Conservation (phyloP, 352 stramenopile species). For the Globisporangium spinosum region DNA sequence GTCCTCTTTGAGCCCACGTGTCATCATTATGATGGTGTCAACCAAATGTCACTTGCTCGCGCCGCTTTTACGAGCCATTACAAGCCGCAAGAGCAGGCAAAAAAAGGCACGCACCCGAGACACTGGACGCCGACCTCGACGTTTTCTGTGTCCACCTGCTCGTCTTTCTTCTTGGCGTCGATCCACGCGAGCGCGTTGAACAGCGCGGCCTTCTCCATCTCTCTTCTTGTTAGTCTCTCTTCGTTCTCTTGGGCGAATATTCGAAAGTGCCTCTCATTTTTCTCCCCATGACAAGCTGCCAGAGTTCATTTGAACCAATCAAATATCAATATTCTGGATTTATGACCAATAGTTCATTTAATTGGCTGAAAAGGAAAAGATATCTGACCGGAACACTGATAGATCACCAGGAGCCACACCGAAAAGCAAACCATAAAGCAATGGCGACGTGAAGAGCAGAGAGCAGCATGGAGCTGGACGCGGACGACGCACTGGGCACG, state of each 20-base stretch:
- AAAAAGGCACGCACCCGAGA: constrained; percentile 35
- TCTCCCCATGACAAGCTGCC: neutral
- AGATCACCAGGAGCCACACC: constrained; percentile 8
- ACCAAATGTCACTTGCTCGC: neutral
- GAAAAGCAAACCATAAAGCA: neutral
- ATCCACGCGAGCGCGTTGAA: constrained; percentile 77
- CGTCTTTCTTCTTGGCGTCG: constrained; percentile 56
- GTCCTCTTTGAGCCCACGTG: neutral
- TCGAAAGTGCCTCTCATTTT: constrained; percentile 17
- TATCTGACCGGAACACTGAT: neutral
- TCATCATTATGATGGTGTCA: neutral
- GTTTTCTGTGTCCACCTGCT: constrained; percentile 50
- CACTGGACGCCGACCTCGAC: constrained; percentile 65
- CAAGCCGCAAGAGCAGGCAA: neutral
- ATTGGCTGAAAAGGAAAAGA: constrained; percentile 11
- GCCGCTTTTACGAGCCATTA: neutral
- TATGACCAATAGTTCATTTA: neutral
- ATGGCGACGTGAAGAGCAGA: neutral
- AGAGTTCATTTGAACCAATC: constrained; percentile 20
- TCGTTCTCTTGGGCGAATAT: constrained; percentile 13
- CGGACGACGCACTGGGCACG: constrained; percentile 7
- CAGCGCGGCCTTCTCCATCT: constrained; percentile 33
- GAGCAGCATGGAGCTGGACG: neutral
- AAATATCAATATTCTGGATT: neutral
- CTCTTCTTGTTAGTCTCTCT: constrained; percentile 1